Percentiles rank a stretch among this genome's conserved stretches.
These are phyloP conservation scores for Saccharomycopsis microspora DNA, from an alignment of 805 yeast species.

Conservation along the genomic window DNA sequence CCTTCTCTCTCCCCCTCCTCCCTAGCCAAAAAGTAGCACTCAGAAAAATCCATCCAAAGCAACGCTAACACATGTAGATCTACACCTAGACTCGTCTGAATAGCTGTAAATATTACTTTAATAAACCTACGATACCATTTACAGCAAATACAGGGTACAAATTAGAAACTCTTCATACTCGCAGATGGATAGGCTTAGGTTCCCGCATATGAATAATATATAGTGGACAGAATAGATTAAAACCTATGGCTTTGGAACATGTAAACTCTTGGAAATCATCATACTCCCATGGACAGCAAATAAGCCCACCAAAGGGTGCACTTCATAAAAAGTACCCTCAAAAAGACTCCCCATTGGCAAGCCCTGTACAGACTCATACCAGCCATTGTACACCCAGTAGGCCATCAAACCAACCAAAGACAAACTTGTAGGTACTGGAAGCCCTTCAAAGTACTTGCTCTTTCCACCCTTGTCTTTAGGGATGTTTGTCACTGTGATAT, in stretches of 20 bases:
- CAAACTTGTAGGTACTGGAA: conserved; percentile 88
- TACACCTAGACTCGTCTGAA: no score
- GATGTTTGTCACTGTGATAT: conserved; percentile 83
- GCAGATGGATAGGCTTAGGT: no score
- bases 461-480: conserved; percentile 88
- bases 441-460: conserved; percentile 87
- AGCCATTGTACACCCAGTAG: conserved; percentile 40
- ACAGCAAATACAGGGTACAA: no score
- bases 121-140: no score
- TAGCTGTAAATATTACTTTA: no score
- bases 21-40: no score
- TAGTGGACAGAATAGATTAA: no score
- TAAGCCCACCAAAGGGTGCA: conserved; percentile 57
- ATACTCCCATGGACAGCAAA: conserved; percentile 79
- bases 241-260: conserved; percentile 69
- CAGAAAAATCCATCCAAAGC: no score
- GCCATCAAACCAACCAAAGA: conserved; percentile 67
- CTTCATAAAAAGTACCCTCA: conserved; percentile 46
- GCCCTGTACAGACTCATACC: conserved; percentile 25
- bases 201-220: no score
- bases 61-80: no score
- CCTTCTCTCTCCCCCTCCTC: no score
- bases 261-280: conserved; percentile 82
- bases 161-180: no score
- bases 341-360: conserved; percentile 56